Percentiles rank a stretch among this genome's conserved stretches.
Conservation (phyloP, 164 flowering plant genomes). For the Piper longum region DNA sequence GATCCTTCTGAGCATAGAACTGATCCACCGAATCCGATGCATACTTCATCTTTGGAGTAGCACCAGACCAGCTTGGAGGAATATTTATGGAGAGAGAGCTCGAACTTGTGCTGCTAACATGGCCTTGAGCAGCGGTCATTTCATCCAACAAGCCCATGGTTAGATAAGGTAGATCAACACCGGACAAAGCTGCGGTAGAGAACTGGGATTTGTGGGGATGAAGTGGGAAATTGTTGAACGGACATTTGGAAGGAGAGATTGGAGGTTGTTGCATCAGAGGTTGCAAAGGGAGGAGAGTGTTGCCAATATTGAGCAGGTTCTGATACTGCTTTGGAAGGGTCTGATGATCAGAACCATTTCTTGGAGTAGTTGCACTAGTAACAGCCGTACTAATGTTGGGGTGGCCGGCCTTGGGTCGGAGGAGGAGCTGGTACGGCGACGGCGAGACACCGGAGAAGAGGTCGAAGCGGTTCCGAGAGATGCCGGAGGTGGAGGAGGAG, state of each 20-base stretch:
- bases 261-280: constrained; percentile 17
- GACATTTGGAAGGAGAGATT: neutral
- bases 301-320: constrained; percentile 24
- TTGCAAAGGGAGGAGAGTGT: constrained; percentile 26
- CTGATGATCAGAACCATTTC: neutral
- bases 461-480: constrained; percentile 36
- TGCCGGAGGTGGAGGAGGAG: constrained; percentile 26
- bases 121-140: neutral
- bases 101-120: constrained; percentile 6
- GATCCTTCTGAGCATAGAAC: constrained; percentile 24
- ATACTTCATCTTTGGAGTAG: constrained; percentile 11
- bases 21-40: constrained; percentile 17
- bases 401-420: constrained; percentile 29
- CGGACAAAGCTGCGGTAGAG: neutral
- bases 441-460: constrained; percentile 17
- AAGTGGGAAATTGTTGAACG: constrained; percentile 8
- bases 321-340: constrained; percentile 2
- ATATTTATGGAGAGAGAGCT: constrained; percentile 8
- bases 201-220: constrained; percentile 8
- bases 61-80: constrained; percentile 12
- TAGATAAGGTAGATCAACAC: constrained; percentile 2
- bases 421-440: constrained; percentile 29
- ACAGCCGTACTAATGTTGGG: constrained; percentile 5
- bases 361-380: constrained; percentile 6
- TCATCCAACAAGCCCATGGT: constrained; percentile 6